Evolutionary conservation across 1,284 basidiomycete genomes (phyloP).

Genomic region (Mixia osmundae): DNA sequence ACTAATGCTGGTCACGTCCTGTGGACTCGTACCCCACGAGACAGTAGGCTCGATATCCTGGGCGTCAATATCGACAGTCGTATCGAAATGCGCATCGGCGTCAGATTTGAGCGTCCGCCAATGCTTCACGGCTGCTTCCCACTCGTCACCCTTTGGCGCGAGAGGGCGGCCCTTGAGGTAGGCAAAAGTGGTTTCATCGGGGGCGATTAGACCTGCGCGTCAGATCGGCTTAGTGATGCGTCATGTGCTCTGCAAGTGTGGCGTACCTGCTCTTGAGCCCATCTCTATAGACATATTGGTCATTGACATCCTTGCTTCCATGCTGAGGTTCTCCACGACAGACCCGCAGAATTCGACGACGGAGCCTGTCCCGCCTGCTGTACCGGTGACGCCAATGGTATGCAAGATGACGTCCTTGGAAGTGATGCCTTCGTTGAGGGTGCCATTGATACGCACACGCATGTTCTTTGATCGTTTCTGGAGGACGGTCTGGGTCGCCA

Average conservation of each 20-base stretch:
- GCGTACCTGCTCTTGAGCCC: constrained; percentile 46
- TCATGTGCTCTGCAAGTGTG: not conserved
- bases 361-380: constrained; percentile 74
- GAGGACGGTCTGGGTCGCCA: constrained; percentile 79
- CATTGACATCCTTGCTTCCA: constrained; percentile 40
- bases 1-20: constrained; percentile 73
- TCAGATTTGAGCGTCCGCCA: constrained; percentile 72
- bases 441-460: constrained; percentile 75
- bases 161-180: constrained; percentile 72
- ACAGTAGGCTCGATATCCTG: constrained; percentile 82
- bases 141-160: constrained; percentile 57
- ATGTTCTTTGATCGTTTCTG: constrained; percentile 90
- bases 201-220: constrained; percentile 67
- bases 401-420: constrained; percentile 89
- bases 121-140: constrained; percentile 70
- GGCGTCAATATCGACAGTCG: constrained; percentile 60
- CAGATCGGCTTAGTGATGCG: not conserved
- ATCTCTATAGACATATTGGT: constrained; percentile 98
- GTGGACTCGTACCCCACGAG: constrained; percentile 89
- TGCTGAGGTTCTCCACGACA: constrained; percentile 69
- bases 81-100: constrained; percentile 69
- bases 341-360: constrained; percentile 87
- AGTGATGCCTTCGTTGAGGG: constrained; percentile 60
- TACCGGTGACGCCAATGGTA: constrained; percentile 82
- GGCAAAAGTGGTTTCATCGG: constrained; percentile 68